Percentiles rank a stretch among this genome's conserved stretches.
These are phyloP conservation scores for Populus davidiana DNA, from an alignment of 345 rosid genomes.

Conservation along the genomic window DNA sequence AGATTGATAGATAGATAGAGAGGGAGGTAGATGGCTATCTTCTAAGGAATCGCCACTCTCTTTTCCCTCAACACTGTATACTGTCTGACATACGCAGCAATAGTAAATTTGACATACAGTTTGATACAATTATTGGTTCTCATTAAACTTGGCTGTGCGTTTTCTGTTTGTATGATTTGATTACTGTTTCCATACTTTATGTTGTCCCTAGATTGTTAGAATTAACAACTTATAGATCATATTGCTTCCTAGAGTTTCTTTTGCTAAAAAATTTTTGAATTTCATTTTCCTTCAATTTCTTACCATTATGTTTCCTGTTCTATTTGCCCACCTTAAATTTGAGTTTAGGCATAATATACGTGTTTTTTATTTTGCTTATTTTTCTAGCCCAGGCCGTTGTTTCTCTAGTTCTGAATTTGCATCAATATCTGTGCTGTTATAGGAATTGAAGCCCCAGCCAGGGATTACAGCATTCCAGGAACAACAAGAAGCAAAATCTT, in stretches of 20 bases:
- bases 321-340: background rate
- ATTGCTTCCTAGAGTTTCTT: background rate
- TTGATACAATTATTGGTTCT: background rate
- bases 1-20: no score
- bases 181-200: background rate
- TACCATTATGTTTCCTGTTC: background rate
- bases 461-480: slow-evolving; percentile 73
- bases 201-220: background rate
- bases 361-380: background rate
- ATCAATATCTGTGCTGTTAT: slow-evolving; percentile 4
- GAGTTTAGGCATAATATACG: background rate
- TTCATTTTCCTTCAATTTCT: background rate
- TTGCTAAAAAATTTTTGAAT: no score
- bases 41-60: background rate
- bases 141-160: background rate
- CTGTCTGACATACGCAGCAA: background rate
- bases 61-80: background rate
- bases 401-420: background rate
- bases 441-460: slow-evolving; percentile 63
- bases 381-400: background rate
- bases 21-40: background rate
- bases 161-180: background rate
- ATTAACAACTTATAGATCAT: background rate
- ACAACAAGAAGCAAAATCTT: slow-evolving; percentile 46
- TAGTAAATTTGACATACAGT: background rate